These are phyloP conservation scores for Dictyostelium capitatum DNA, from an alignment of 78 protist species.

Conservation along the genomic window DNA sequence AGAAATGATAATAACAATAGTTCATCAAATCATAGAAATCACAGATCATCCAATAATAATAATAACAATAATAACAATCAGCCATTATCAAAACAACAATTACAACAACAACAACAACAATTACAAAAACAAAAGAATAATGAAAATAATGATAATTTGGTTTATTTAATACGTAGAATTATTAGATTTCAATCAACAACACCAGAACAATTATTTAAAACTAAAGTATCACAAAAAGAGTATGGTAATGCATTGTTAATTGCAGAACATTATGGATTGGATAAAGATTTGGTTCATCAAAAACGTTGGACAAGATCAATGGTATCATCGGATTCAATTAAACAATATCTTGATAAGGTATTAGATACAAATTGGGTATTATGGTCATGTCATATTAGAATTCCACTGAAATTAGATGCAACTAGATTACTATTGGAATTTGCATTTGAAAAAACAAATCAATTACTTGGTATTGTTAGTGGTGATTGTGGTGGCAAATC, in stretches of 20 bases:
- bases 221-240: slow-evolving; percentile 67
- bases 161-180: slow-evolving; percentile 31
- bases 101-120: not conserved
- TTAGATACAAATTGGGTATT: slow-evolving; percentile 63
- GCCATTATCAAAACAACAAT: not conserved
- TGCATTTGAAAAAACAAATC: slow-evolving; percentile 45
- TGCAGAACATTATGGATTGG: slow-evolving; percentile 79
- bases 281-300: slow-evolving; percentile 78
- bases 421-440: slow-evolving; percentile 38
- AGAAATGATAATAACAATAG: slow-evolving; percentile 2
- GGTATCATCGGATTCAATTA: slow-evolving; percentile 17
- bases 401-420: slow-evolving; percentile 44
- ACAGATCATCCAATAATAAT: not conserved
- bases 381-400: slow-evolving; percentile 66
- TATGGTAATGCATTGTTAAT: slow-evolving; percentile 66
- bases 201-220: slow-evolving; percentile 72
- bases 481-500: not conserved
- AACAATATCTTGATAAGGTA: slow-evolving; percentile 55
- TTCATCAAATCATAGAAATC: not conserved
- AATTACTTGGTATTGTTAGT: not conserved
- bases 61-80: not conserved
- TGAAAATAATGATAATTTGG: not conserved
- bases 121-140: not conserved
- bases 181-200: slow-evolving; percentile 74
- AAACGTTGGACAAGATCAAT: slow-evolving; percentile 45